Percentiles rank a stretch among this genome's conserved stretches.
phyloP scores from a whole-genome alignment of 257 asterid genomes.

The Penstemon davidsonii region DNA sequence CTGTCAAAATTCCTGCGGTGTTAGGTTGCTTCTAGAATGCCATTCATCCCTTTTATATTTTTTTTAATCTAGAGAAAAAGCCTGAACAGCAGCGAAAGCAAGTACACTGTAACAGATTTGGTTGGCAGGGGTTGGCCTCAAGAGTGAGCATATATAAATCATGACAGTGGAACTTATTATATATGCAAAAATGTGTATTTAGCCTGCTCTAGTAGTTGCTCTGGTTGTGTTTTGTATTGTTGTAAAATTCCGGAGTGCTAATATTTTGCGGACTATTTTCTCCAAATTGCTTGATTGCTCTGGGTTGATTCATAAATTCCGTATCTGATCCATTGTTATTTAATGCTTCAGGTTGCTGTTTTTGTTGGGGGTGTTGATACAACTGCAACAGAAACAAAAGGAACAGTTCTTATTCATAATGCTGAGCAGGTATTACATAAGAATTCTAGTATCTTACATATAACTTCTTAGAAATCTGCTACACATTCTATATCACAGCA shows the following conservation, averaged over 20 bases:
- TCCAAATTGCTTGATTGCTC: not conserved
- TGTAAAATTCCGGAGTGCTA: not conserved
- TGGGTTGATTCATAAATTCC: conserved; percentile 8
- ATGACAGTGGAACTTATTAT: not conserved
- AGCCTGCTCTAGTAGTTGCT: not conserved
- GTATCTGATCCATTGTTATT: conserved; percentile 17
- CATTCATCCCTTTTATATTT: no score
- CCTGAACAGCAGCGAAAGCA: not conserved
- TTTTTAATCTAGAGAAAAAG: conserved; percentile 16
- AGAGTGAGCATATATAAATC: conserved; percentile 24
- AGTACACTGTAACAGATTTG: not conserved
- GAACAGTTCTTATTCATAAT: conserved; percentile 92
- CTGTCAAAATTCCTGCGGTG: not conserved
- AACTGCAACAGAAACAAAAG: conserved; percentile 95
- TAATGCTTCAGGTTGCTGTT: conserved; percentile 71
- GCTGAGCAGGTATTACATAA: conserved; percentile 74
- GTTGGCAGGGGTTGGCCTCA: conserved; percentile 2
- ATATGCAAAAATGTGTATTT: conserved; percentile 7
- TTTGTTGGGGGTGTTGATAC: conserved; percentile 97
- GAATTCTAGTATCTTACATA: conserved; percentile 3
- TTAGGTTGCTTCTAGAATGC: no score
- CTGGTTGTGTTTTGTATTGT: conserved; percentile 15
- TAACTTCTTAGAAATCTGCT: conserved; percentile 6
- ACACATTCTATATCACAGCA: not conserved
- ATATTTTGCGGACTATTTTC: not conserved